Base-by-base conservation (phyloP, 2,329 filamentous ascomycete genomes). In the Annulohypoxylon truncatum region DNA sequence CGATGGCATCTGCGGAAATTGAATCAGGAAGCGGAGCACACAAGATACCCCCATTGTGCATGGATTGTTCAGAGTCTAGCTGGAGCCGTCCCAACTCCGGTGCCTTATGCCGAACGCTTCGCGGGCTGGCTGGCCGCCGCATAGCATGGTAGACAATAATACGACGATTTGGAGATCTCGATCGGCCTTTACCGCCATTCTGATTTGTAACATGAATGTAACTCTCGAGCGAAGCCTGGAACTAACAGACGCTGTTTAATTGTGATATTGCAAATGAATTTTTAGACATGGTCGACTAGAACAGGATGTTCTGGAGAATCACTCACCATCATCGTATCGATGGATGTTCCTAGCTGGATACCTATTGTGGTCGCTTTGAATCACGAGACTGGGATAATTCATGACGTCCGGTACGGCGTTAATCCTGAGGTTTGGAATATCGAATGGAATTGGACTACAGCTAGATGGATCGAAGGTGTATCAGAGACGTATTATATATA, bases 61-160 rank as follows among this genome's bases (percentile, higher is more conserved):
- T 62, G 54, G 57, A 69, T 65, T 63, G 51, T 44, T 55, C 53
- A 46, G 48, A 44, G 28, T 48, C 50, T 63, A 13, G 18, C 55
- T 61, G 24, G 61, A 63, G 60, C 44, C 64, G 47, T 57, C 60
- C 29, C 26, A 61, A 53, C 53, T 56, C 28, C 35, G 20, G 61
- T 52, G 12, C 35, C 20, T n/a, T 28, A 33, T n/a, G 54, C 48
- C n/a, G 3, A 38, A 53, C 18, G 31, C 57, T 31, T 3, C 59
- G 67, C 64, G 64, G 67, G 61, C 64, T 65, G 67, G 67, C 67
- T 50, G 64, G 67, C 67, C 67, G 58, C 67, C 64, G 64, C 61
- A 42, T 40, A 9, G 50, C 44, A 28, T 46, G 54, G 54, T 67
- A 62, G 60, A 64, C 62, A 62, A 40, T 67, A 67, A 68, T 61